Evolutionary conservation across 805 yeast species (phyloP).

Genomic region (Wickerhamiella dianesei): DNA sequence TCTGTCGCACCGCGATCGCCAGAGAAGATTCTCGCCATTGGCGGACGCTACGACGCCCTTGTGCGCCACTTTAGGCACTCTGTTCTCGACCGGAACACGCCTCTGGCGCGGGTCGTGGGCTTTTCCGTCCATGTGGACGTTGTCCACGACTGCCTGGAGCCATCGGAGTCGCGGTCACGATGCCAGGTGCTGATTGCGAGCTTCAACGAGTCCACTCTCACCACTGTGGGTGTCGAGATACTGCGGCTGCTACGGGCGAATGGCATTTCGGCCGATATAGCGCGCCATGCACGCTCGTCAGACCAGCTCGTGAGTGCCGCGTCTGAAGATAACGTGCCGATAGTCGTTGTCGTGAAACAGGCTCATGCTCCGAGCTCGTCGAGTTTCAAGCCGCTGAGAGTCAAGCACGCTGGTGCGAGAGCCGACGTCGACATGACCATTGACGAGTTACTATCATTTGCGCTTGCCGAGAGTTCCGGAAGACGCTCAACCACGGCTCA

Average conservation of each 20-base stretch:
- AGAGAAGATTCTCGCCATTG: conserved; percentile 53
- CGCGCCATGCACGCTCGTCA: conserved; percentile 24
- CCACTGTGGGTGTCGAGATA: conserved; percentile 49
- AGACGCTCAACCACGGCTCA: not conserved
- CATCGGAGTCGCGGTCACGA: conserved; percentile 31
- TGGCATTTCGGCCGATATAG: conserved; percentile 68
- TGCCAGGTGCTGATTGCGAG: conserved; percentile 76
- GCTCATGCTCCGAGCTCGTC: conserved; percentile 29
- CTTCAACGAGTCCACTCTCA: conserved; percentile 41
- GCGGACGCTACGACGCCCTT: conserved; percentile 82
- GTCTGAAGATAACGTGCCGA: conserved; percentile 52
- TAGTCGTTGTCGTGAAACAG: conserved; percentile 70
- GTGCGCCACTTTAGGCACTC: conserved; percentile 53
- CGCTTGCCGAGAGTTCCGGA: conserved; percentile 24
- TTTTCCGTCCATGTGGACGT: conserved; percentile 69
- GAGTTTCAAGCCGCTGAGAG: conserved; percentile 59
- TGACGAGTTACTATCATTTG: conserved; percentile 44
- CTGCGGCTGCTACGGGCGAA: conserved; percentile 55
- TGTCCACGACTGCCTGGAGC: conserved; percentile 29
- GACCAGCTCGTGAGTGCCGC: conserved; percentile 62
- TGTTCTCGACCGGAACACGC: conserved; percentile 26
- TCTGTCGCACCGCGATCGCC: conserved; percentile 23
- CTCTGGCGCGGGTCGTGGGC: conserved; percentile 59
- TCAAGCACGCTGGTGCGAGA: conserved; percentile 47
- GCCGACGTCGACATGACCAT: conserved; percentile 61